These are phyloP conservation scores for Kluyveromyces lactis DNA, from an alignment of 805 yeast species.

Conservation along the genomic window DNA sequence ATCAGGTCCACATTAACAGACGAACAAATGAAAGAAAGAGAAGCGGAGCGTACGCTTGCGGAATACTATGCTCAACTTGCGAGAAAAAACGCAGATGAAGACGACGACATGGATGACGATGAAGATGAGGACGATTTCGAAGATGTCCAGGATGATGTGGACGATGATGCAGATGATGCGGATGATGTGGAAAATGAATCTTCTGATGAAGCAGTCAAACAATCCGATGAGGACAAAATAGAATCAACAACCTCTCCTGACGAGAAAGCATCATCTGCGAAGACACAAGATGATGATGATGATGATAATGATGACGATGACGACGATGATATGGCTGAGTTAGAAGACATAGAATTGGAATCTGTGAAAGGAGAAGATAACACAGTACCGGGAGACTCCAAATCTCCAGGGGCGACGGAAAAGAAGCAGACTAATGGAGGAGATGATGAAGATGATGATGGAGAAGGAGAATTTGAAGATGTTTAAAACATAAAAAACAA, in stretches of 20 bases:
- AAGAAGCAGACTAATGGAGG: constrained; percentile 5
- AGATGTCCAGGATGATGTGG: constrained; percentile 22
- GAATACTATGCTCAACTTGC: constrained; percentile 73
- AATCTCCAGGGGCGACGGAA: neutral
- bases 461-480: constrained; percentile 31
- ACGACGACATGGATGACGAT: constrained; percentile 46
- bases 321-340: constrained; percentile 13
- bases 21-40: constrained; percentile 45
- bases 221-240: too few relatives aligned
- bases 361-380: constrained; percentile 4
- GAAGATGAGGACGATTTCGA: constrained; percentile 40
- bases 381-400: neutral
- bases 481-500: constrained; percentile 14
- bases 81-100: constrained; percentile 56
- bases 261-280: too few relatives aligned
- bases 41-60: constrained; percentile 64
- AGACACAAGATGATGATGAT: constrained; percentile 6
- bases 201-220: neutral
- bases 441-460: constrained; percentile 25
- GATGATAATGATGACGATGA: constrained; percentile 7
- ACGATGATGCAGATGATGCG: constrained; percentile 10
- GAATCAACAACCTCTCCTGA: too few relatives aligned
- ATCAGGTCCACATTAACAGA: constrained; percentile 16
- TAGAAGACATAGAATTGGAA: constrained; percentile 11
- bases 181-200: constrained; percentile 3